Evolutionary conservation across 495 filamentous ascomycete genomes (phyloP), one percentile per base, ranked within the genome.

Genomic region (Daldinia concentrica): DNA sequence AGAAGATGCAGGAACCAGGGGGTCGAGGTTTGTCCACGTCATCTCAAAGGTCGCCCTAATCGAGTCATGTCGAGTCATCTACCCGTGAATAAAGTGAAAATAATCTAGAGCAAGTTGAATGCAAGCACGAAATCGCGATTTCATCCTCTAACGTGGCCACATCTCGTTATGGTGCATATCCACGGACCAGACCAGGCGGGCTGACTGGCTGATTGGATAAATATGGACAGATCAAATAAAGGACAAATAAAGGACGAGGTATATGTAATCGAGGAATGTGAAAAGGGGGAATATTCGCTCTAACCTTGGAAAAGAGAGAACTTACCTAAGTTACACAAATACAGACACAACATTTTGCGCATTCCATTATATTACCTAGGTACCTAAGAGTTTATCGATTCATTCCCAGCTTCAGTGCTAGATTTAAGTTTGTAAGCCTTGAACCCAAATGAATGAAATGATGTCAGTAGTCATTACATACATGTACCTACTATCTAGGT

Each of bases 11-110:
- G 69, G 63, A 63, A 72, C 69, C 26, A 54, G 57, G 43, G 52
- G 19, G 14, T 24, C 19, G 39, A 58, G 51, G 63, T 58, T 55
- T 72, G 64, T 72, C 58, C 69, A 72, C 64, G 69, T 72, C 69
- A 72, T 51, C 55, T 51, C 34, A 6, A 64, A 54, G 37, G 37
- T 58, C 36, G 29, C 43, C 32, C 37, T 24, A 17, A 32, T 26
- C 69, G 69, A 67, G 58, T 67, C 69, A 67, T 52, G 64, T 45
- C 29, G 32, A 58, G 41, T 62, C 63, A 58, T 66, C 17, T 51
- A 30, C 32, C 9, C 30, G 39, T 39, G 56, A 65, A 57, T 65
- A 62, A 65, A 51, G 6, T 36, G 34, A 36, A 58, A 43, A 30
- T 59, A 63, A 37, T 62, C 56, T 63, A 34, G 29, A 41, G 27